phyloP scores from a whole-genome alignment of 306 rosid genomes.

The Psophocarpus tetragonolobus region DNA sequence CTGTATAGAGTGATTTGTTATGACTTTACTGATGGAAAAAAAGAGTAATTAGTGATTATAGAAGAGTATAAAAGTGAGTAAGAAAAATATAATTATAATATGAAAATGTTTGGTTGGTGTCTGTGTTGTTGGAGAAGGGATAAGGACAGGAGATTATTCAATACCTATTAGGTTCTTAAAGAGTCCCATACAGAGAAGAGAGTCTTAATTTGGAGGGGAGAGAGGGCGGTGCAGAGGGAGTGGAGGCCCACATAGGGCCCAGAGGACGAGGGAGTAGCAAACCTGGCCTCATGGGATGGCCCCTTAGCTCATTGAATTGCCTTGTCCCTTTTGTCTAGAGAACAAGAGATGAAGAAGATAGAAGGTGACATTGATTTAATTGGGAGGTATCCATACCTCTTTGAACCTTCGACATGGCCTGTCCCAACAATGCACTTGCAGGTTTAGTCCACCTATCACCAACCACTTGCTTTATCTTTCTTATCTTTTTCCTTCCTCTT shows the following conservation, averaged over 20 bases:
- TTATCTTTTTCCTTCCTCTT: background rate
- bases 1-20: no score
- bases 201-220: slow-evolving; percentile 29
- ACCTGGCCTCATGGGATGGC: slow-evolving; percentile 46
- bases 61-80: no score
- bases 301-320: slow-evolving; percentile 56
- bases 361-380: slow-evolving; percentile 50
- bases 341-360: slow-evolving; percentile 14
- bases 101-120: background rate
- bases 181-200: slow-evolving; percentile 18
- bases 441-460: background rate
- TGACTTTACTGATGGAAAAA: no score
- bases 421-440: slow-evolving; percentile 42
- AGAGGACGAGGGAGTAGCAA: slow-evolving; percentile 31
- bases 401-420: slow-evolving; percentile 51
- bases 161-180: background rate
- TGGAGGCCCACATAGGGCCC: slow-evolving; percentile 37
- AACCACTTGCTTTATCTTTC: slow-evolving; percentile 24
- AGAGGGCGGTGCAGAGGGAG: slow-evolving; percentile 42
- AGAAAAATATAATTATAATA: background rate
- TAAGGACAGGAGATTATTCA: slow-evolving; percentile 10
- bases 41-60: no score
- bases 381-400: slow-evolving; percentile 41
- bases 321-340: slow-evolving; percentile 53
- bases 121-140: slow-evolving; percentile 30